Conservation (phyloP, 495 filamentous ascomycete species). For the Aspergillus leporis region DNA sequence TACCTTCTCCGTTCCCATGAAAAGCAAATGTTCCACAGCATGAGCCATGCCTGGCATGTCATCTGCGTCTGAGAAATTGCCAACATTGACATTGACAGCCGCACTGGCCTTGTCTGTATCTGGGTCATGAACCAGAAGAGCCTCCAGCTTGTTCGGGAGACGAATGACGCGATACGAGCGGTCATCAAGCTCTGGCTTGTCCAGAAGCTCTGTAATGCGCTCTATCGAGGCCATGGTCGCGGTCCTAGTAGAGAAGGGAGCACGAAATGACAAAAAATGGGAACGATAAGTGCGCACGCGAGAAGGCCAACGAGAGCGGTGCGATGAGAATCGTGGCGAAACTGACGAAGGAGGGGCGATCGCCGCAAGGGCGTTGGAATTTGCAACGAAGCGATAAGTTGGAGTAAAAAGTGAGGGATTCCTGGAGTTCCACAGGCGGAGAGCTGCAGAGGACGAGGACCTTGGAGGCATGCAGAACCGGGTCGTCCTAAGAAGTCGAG, state of each 20-base stretch:
- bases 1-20: slow-evolving; percentile 98
- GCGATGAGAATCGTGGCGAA: slow-evolving; percentile 19
- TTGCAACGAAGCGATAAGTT: slow-evolving; percentile 21
- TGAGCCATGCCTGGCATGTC: slow-evolving; percentile 94
- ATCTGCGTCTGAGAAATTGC: slow-evolving; percentile 87
- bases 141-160: slow-evolving; percentile 89
- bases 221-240: slow-evolving; percentile 54
- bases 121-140: slow-evolving; percentile 87
- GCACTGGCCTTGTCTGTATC: slow-evolving; percentile 97
- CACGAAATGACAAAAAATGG: slow-evolving; percentile 21
- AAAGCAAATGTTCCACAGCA: slow-evolving; percentile 88
- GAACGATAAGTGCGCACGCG: slow-evolving; percentile 15
- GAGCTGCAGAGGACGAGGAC: slow-evolving; percentile 43
- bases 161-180: slow-evolving; percentile 85
- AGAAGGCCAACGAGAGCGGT: slow-evolving; percentile 11
- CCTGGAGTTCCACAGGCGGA: slow-evolving; percentile 36
- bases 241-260: slow-evolving; percentile 25
- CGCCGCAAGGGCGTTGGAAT: slow-evolving; percentile 18
- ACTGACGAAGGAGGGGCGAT: slow-evolving; percentile 24
- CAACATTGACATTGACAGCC: slow-evolving; percentile 92
- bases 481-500: not conserved
- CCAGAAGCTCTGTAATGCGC: slow-evolving; percentile 74
- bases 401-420: slow-evolving; percentile 23
- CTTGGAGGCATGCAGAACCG: slow-evolving; percentile 44
- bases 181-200: slow-evolving; percentile 87